A percentile compares a stretch with the other conserved stretches of the same genome.
These are phyloP conservation scores for Penicillium sp. DNA, from an alignment of 2,329 filamentous ascomycete genomes.

Conservation along the genomic window DNA sequence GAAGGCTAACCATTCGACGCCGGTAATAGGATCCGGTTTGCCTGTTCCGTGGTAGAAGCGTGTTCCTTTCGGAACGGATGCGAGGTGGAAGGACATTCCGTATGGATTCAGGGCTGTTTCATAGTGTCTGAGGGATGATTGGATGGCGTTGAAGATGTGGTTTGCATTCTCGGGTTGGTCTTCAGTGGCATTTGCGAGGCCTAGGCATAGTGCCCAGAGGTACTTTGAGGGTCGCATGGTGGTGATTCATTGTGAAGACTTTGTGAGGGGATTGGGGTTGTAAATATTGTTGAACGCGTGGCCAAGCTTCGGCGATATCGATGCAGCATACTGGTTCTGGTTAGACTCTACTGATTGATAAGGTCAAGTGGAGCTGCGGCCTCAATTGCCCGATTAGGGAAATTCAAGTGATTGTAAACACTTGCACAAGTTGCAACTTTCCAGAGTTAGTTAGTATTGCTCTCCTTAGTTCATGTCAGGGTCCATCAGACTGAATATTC, in stretches of 20 bases:
- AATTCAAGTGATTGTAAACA: not conserved
- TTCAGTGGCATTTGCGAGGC: not conserved
- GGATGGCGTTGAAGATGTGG: conserved; percentile 67
- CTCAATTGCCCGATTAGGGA: not conserved
- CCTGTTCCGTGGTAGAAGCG: conserved; percentile 65
- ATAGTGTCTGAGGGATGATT: conserved; percentile 69
- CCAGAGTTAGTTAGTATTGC: too few species aligned
- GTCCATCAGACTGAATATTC: not conserved
- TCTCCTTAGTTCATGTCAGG: too few species aligned
- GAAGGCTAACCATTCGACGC: conserved; percentile 68
- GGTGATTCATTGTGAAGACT: not conserved
- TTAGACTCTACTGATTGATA: not conserved
- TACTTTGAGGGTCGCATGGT: not conserved
- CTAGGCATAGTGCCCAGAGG: not conserved
- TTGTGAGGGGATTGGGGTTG: not conserved
- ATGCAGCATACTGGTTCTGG: not conserved
- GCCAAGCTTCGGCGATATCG: not conserved
- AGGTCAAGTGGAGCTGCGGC: not conserved
- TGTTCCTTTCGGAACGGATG: conserved; percentile 61
- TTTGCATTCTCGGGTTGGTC: not conserved
- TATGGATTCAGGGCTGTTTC: conserved; percentile 70
- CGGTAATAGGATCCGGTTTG: conserved; percentile 27
- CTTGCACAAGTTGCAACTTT: too few species aligned
- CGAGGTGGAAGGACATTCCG: conserved; percentile 68
- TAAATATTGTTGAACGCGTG: not conserved